These are phyloP conservation scores for Bruguiera hainesii DNA, from an alignment of 441 rosid species.

Conservation along the genomic window DNA sequence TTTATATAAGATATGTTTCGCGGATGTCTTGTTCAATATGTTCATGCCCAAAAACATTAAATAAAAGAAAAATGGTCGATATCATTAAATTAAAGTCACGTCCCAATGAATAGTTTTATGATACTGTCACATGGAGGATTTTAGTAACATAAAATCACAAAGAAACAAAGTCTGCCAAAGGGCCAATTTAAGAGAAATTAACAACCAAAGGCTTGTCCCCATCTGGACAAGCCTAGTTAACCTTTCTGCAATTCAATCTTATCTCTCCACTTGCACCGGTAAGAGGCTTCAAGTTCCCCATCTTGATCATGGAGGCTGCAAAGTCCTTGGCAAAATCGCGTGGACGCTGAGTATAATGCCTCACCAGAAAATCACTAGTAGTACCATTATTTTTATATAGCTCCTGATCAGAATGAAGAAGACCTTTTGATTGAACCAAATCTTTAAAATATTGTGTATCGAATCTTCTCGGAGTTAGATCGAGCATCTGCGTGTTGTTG, in stretches of 20 bases:
- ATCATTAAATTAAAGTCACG: too few species aligned
- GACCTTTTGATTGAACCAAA: conserved; percentile 19
- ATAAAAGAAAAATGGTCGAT: too few species aligned
- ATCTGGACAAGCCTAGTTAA: conserved; percentile 9
- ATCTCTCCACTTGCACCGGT: conserved; percentile 22
- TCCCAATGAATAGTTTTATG: too few species aligned
- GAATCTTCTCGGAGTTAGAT: conserved; percentile 13
- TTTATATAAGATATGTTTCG: too few species aligned
- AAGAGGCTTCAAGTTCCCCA: conserved; percentile 27
- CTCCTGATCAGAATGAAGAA: conserved; percentile 35
- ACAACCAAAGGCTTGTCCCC: background rate
- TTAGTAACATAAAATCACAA: too few species aligned
- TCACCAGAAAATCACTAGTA: conserved; percentile 12
- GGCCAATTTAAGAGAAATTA: background rate
- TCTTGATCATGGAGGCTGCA: conserved; percentile 24
- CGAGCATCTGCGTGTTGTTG: conserved; percentile 16
- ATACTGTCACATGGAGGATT: too few species aligned
- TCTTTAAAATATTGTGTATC: conserved; percentile 20
- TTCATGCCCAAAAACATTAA: too few species aligned
- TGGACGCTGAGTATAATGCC: conserved; percentile 1
- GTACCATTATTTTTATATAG: conserved; percentile 10
- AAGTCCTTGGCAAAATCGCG: conserved; percentile 17
- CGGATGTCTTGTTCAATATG: too few species aligned
- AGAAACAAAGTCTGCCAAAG: too few species aligned
- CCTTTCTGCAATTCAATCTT: conserved; percentile 19